phyloP scores from a whole-genome alignment of 257 asterid species.

The Capsicum pubescens region DNA sequence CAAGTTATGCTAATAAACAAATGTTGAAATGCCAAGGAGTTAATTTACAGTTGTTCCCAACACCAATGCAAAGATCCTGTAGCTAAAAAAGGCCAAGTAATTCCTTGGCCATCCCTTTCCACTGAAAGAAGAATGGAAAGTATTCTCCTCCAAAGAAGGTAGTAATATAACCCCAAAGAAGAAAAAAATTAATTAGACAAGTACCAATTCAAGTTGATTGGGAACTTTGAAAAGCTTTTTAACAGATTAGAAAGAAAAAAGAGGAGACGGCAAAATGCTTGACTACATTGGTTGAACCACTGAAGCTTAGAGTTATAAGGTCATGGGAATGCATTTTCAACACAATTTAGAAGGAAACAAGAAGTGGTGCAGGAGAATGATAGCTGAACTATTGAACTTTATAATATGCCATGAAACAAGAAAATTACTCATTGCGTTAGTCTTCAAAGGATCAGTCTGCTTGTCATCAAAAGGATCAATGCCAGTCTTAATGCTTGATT shows the following conservation, averaged over 20 bases:
- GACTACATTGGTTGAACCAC: not conserved
- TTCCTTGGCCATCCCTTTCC: not conserved
- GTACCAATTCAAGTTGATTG: not conserved
- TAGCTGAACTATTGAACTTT: not conserved
- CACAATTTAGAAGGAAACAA: not conserved
- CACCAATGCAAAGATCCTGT: not conserved
- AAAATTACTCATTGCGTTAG: conserved; percentile 83
- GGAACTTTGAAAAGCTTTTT: conserved; percentile 8
- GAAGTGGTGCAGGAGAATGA: not conserved
- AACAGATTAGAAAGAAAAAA: not conserved
- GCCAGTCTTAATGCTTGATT: conserved; percentile 52
- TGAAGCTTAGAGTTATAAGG: not conserved
- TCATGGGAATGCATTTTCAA: not conserved
- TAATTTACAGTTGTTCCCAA: not conserved
- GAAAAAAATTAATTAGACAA: too few species aligned
- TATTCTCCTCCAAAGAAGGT: not conserved
- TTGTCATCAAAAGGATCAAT: conserved; percentile 78
- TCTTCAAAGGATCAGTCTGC: conserved; percentile 67
- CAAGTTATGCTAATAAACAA: not conserved
- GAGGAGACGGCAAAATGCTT: not conserved
- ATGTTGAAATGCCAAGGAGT: not conserved
- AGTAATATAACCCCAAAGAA: not conserved
- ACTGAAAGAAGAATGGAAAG: not conserved
- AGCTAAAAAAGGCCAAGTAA: not conserved
- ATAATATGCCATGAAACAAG: not conserved